Evolutionary conservation across 176 grass and related monocot species (phyloP), one percentile per base, ranked within the genome.

Genomic region (Chloris gayana): DNA sequence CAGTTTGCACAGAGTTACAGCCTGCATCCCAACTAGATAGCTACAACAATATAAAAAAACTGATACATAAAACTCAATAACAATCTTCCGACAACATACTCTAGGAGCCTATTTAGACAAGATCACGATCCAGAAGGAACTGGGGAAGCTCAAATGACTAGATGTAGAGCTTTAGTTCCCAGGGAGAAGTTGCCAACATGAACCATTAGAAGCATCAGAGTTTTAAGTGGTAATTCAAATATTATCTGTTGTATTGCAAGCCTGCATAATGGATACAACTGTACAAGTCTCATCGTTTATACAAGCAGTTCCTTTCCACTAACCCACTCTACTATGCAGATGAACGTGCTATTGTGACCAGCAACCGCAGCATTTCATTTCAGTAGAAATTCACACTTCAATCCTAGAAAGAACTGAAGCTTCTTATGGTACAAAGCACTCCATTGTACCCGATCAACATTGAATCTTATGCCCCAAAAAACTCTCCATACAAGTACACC

Each of bases 1-100:
- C 32, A 82, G 15, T 33, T 64, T 39, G 64, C 46, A 70, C 12
- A 62, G 82, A 76, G 82, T 18, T 19, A 21, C 60, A 70, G 62
- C 64, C 31, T 76, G 37, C 24, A 87, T 38, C 56, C 25, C 34
- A 64, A 64, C 44, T 65, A 54, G 25, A 82, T 53, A 30, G 15
- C 33, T 70, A 54, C 9, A 53, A 41, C 34, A 33, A 34, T 4
- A 65, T 27, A 30, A 74, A 69, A 74, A 69, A 76, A 30, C 18
- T 32, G 33, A 63, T 59, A 70, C 5, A 54, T 37, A 75, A 5
- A 44, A 78, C 13, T 38, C 19, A 31, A 61, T 17, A 64, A 64
- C 5, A 14, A 46, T 64, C 25, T 38, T 15, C 9, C 37, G 34
- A 62, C 24, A 60, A 24, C 67, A 29, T 45, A 67, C 18, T 41